Conservation (phyloP, 306 rosid genomes). For the Pueraria montana region DNA sequence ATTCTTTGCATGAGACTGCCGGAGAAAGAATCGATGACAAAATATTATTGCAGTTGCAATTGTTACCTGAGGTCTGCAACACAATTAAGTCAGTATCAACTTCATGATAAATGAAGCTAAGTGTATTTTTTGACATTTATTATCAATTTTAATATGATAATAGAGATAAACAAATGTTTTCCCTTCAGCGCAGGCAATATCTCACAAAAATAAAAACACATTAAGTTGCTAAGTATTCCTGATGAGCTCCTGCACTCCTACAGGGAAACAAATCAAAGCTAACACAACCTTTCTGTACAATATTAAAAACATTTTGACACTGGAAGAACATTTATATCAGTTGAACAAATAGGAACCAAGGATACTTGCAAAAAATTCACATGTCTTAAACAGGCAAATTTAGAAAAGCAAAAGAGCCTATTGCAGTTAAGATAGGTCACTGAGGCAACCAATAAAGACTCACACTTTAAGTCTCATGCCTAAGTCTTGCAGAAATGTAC, state of each 20-base stretch:
- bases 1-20: conserved; percentile 96
- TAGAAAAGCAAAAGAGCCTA: background rate
- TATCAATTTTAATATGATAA: background rate
- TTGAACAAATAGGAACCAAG: conserved; percentile 28
- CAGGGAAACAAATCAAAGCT: conserved; percentile 17
- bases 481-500: conserved; percentile 93
- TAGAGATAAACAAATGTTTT: background rate
- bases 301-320: conserved; percentile 8
- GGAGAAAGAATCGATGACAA: conserved; percentile 96
- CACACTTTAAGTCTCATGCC: conserved; percentile 99
- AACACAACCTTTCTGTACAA: conserved; percentile 28
- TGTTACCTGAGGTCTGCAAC: conserved; percentile 96
- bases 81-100: conserved; percentile 40
- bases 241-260: conserved; percentile 1
- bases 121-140: background rate
- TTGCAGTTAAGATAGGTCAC: conserved; percentile 36
- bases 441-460: conserved; percentile 55
- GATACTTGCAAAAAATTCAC: background rate
- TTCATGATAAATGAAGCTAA: conserved; percentile 26
- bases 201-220: conserved; percentile 25
- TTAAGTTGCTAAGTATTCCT: conserved; percentile 29
- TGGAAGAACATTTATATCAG: background rate
- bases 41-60: conserved; percentile 97
- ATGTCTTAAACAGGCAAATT: conserved; percentile 18
- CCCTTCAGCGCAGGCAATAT: conserved; percentile 15